phyloP scores from a whole-genome alignment of 2,329 filamentous ascomycete species.

The Ophiostoma sp. region DNA sequence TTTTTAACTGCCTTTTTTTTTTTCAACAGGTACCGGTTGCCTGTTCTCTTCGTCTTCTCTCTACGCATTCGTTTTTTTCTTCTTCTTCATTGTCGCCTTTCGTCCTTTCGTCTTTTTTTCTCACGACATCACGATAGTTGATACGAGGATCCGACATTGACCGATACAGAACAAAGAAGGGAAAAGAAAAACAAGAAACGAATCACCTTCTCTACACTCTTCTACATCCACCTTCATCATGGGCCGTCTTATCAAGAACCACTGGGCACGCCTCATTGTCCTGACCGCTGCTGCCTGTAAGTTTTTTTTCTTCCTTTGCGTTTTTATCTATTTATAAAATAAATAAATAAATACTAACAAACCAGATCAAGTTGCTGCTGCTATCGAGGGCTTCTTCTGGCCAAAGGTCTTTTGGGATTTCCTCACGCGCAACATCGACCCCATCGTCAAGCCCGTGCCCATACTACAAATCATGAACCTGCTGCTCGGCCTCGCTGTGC shows the following conservation, averaged over 20 bases:
- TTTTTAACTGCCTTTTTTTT: constrained; percentile 29
- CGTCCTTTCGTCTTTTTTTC: constrained; percentile 14
- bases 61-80: constrained; percentile 29
- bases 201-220: background rate
- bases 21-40: background rate
- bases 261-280: constrained; percentile 93
- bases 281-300: constrained; percentile 75
- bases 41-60: background rate
- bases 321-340: background rate
- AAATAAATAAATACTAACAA: constrained; percentile 21
- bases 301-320: constrained; percentile 29
- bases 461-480: constrained; percentile 87
- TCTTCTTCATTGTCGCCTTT: constrained; percentile 31
- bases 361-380: constrained; percentile 77
- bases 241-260: constrained; percentile 99
- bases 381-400: constrained; percentile 90
- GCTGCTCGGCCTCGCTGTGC: constrained; percentile 67
- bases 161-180: background rate
- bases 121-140: background rate
- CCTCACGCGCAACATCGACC: constrained; percentile 81
- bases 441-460: constrained; percentile 79
- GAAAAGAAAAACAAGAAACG: background rate
- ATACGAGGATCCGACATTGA: background rate
- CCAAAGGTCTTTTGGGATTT: constrained; percentile 99
- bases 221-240: constrained; percentile 47